Evolutionary conservation across 2,329 filamentous ascomycete species (phyloP).

Genomic region (Sporothrix inflata): DNA sequence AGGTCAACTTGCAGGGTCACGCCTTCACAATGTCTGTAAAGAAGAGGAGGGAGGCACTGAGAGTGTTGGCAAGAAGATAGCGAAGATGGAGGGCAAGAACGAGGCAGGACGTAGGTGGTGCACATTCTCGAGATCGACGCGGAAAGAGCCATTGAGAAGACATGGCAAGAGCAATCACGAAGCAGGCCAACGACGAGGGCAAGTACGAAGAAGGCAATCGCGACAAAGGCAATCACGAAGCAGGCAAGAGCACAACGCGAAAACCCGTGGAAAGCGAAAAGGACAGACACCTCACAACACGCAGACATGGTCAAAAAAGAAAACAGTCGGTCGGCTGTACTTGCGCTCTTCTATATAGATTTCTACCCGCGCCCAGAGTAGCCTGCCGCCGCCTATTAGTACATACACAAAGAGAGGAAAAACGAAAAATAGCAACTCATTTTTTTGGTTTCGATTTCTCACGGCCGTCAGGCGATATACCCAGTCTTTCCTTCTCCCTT

Average conservation of each 20-base stretch:
- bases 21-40: background rate
- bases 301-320: background rate
- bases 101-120: too few species aligned
- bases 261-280: background rate
- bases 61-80: background rate
- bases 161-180: background rate
- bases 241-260: background rate
- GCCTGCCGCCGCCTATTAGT: conserved; percentile 29
- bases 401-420: conserved; percentile 28
- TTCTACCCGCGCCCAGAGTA: conserved; percentile 16
- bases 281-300: background rate
- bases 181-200: background rate
- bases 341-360: conserved; percentile 26
- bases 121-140: too few species aligned
- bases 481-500: background rate
- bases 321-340: conserved; percentile 19
- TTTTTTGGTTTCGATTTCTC: conserved; percentile 20
- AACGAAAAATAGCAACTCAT: conserved; percentile 7
- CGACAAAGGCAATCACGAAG: background rate
- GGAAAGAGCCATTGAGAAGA: background rate
- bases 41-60: background rate
- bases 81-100: background rate
- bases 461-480: background rate
- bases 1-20: background rate
- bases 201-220: too few species aligned